Evolutionary conservation across 2,329 filamentous ascomycete genomes (phyloP).

Genomic region (Neodidymelliopsis sp.): DNA sequence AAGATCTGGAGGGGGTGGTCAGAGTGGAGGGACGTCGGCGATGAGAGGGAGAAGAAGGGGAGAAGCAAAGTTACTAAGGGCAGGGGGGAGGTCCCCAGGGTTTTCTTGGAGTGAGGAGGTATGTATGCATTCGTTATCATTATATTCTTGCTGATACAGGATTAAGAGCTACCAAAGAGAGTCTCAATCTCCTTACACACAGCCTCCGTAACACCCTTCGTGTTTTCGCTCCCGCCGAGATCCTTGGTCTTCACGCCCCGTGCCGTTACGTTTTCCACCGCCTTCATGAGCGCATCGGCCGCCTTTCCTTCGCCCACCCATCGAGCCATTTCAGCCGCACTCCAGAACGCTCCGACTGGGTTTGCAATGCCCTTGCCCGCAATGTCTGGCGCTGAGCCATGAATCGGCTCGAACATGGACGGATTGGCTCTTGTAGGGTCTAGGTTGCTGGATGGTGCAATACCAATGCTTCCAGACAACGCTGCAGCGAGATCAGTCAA

Average conservation of each 20-base stretch:
- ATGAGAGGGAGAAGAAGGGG: conserved; percentile 53
- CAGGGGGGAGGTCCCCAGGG: conserved; percentile 27
- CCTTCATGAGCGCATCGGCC: conserved; percentile 64
- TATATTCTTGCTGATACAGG: neutral
- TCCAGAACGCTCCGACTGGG: conserved; percentile 73
- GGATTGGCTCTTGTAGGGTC: conserved; percentile 66
- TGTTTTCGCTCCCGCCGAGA: conserved; percentile 65
- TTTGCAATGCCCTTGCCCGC: conserved; percentile 69
- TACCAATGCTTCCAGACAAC: conserved; percentile 71
- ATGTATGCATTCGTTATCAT: conserved; percentile 3
- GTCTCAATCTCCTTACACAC: conserved; percentile 61
- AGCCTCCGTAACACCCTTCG: conserved; percentile 66
- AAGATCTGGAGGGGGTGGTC: conserved; percentile 67
- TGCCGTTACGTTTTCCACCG: conserved; percentile 68
- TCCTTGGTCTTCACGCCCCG: conserved; percentile 64
- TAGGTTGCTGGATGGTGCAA: conserved; percentile 71
- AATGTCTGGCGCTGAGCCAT: conserved; percentile 71
- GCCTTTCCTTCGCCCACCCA: conserved; percentile 68
- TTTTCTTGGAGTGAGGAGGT: conserved; percentile 35
- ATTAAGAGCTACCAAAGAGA: conserved; percentile 38
- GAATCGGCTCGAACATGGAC: conserved; percentile 70
- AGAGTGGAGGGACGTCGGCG: conserved; percentile 59
- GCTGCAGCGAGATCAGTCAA: conserved; percentile 72
- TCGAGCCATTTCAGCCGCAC: conserved; percentile 71
- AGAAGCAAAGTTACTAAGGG: conserved; percentile 53